These are phyloP conservation scores for Pseudevernia furfuracea DNA, from an alignment of 495 filamentous ascomycete species.

Conservation along the genomic window DNA sequence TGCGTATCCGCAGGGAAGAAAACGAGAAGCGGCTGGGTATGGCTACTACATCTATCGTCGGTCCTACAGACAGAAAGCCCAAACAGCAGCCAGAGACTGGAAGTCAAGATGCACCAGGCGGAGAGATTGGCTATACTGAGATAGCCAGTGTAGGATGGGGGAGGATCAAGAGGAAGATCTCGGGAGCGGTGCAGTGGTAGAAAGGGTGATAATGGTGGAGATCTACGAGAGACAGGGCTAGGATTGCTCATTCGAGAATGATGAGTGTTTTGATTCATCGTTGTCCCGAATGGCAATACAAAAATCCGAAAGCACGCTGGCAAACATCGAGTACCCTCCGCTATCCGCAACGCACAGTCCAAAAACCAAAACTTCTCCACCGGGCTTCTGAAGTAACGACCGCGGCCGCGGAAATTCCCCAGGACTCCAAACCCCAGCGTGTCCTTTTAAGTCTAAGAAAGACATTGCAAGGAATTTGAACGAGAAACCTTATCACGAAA, in stretches of 20 bases:
- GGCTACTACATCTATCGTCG: conserved; percentile 28
- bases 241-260: background rate
- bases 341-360: background rate
- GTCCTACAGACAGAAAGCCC: conserved; percentile 27
- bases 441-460: background rate
- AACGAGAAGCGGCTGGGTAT: conserved; percentile 45
- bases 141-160: conserved; percentile 30
- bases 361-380: background rate
- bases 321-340: background rate
- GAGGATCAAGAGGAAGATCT: conserved; percentile 1
- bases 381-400: background rate
- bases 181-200: background rate
- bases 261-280: background rate
- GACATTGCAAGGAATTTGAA: background rate
- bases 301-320: background rate
- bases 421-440: background rate
- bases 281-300: background rate
- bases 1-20: conserved; percentile 71
- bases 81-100: conserved; percentile 26
- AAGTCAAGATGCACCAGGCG: conserved; percentile 24
- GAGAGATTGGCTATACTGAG: conserved; percentile 30
- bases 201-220: background rate
- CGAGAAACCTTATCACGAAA: background rate
- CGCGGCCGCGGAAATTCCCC: background rate
- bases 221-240: background rate